Percentiles rank a stretch among this genome's conserved stretches.
These are phyloP conservation scores for Pseudonitzschia multiseries DNA, from an alignment of 108 stramenopile species.

Conservation along the genomic window DNA sequence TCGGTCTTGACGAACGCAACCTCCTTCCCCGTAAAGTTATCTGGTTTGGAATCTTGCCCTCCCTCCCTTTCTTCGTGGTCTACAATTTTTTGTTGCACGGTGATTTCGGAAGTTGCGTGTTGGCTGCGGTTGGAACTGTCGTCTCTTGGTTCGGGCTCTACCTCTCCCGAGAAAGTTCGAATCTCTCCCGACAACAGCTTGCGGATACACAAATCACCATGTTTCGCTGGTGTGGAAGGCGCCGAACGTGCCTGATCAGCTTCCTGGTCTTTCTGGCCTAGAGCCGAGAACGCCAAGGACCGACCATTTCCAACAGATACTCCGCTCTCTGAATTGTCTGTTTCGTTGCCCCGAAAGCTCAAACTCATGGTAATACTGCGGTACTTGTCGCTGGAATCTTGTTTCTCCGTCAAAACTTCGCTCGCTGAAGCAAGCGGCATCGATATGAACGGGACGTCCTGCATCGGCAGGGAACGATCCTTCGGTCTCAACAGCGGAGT, in stretches of 20 bases:
- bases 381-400: not conserved
- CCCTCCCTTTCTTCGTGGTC: slow-evolving; percentile 24
- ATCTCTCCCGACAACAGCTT: slow-evolving; percentile 33
- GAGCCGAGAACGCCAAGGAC: not conserved
- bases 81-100: not conserved
- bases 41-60: slow-evolving; percentile 13
- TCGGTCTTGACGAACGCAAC: slow-evolving; percentile 15
- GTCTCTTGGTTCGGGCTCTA: slow-evolving; percentile 12
- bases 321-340: not conserved
- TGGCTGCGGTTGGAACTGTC: slow-evolving; percentile 3
- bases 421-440: slow-evolving; percentile 14
- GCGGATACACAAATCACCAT: not conserved
- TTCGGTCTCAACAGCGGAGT: slow-evolving; percentile 32
- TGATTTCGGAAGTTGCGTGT: not conserved
- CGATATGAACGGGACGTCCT: slow-evolving; percentile 15
- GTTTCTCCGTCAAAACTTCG: slow-evolving; percentile 12
- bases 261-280: not conserved
- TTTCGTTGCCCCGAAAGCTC: not conserved
- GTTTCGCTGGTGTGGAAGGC: not conserved
- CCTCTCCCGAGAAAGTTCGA: slow-evolving; percentile 8
- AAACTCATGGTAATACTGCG: not conserved
- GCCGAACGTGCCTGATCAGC: no score
- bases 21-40: slow-evolving; percentile 21
- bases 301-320: no score
- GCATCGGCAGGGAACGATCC: slow-evolving; percentile 33